Evolutionary conservation across 306 rosid species (phyloP).

Genomic region (Vigna trinervia): DNA sequence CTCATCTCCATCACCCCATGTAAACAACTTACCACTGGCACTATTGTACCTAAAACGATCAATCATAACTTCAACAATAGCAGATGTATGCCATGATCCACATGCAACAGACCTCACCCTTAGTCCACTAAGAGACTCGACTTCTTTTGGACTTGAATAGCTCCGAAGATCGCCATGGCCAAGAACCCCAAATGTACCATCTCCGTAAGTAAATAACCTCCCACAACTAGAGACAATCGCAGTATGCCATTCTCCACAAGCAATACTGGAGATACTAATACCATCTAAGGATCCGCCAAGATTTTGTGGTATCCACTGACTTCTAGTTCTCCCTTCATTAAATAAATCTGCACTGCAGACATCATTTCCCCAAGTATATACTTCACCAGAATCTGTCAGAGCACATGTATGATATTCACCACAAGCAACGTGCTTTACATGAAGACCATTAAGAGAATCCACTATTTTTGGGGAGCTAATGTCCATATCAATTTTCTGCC

Average conservation of each 20-base stretch:
- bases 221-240: constrained; percentile 77
- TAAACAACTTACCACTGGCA: constrained; percentile 70
- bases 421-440: constrained; percentile 63
- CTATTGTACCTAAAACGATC: constrained; percentile 57
- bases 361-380: constrained; percentile 82
- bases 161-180: constrained; percentile 76
- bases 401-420: constrained; percentile 89
- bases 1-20: constrained; percentile 92
- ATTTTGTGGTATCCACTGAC: constrained; percentile 74
- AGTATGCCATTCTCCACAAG: constrained; percentile 95
- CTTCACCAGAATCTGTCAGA: constrained; percentile 67
- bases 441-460: constrained; percentile 64
- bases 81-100: constrained; percentile 94
- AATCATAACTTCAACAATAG: constrained; percentile 64
- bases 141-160: constrained; percentile 73
- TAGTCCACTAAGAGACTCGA: constrained; percentile 69
- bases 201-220: constrained; percentile 77
- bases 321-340: constrained; percentile 51
- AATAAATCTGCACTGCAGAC: constrained; percentile 52
- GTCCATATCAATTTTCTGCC: constrained; percentile 71
- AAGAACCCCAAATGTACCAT: constrained; percentile 88
- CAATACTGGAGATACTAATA: constrained; percentile 53
- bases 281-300: constrained; percentile 69
- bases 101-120: constrained; percentile 79
- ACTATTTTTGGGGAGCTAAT: constrained; percentile 69